These are phyloP conservation scores for Mycena epipterygia DNA, from an alignment of 768 basidiomycete species.

Conservation along the genomic window DNA sequence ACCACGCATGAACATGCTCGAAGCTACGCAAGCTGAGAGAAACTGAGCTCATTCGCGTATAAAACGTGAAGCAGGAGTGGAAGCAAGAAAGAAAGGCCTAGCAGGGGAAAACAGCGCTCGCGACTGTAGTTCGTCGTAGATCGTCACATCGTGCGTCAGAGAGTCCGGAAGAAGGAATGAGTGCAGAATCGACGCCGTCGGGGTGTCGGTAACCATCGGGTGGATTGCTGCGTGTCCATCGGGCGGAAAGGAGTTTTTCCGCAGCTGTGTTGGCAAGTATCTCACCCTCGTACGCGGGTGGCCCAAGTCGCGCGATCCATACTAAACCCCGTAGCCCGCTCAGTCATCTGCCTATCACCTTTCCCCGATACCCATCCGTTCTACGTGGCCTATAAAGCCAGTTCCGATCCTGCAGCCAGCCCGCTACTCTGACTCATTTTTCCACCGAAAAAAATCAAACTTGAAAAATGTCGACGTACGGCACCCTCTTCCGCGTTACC, in stretches of 20 bases:
- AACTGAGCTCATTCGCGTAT: too few species aligned
- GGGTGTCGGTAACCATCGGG: neutral
- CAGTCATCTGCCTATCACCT: neutral
- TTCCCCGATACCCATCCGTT: neutral
- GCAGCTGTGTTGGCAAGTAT: neutral
- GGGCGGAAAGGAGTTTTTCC: conserved; percentile 18
- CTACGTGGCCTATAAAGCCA: conserved; percentile 3
- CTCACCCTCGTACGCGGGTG: conserved; percentile 23
- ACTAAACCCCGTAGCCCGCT: neutral
- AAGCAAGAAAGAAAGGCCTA: too few species aligned
- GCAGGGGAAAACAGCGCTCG: too few species aligned
- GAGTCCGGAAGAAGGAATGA: too few species aligned
- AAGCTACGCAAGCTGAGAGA: too few species aligned
- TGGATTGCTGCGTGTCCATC: neutral
- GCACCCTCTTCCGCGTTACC: conserved; percentile 91
- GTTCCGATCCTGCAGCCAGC: too few species aligned
- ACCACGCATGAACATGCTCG: too few species aligned
- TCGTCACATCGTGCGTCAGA: too few species aligned
- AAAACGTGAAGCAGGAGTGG: too few species aligned
- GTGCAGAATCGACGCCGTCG: too few species aligned
- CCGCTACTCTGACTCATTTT: neutral
- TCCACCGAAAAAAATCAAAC: neutral
- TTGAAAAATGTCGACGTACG: conserved; percentile 94
- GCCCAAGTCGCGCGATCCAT: neutral
- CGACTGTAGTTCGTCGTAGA: too few species aligned